Evolutionary conservation across 768 basidiomycete genomes (phyloP), one percentile per base, ranked within the genome.

Genomic region (Exidia glandulosa): DNA sequence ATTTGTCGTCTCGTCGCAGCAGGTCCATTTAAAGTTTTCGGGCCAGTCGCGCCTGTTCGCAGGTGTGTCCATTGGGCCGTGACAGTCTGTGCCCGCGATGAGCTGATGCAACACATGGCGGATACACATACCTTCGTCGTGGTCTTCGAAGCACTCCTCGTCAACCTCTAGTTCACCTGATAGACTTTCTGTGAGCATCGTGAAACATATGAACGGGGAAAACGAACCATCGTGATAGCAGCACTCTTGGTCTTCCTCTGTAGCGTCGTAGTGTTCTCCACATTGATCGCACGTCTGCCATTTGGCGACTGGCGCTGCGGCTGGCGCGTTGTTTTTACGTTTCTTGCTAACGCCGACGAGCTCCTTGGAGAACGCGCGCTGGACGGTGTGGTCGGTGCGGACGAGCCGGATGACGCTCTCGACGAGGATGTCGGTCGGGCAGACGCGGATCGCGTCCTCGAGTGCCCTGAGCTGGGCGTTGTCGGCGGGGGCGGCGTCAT

Each of bases 221-320:
- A n/a, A n/a, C n/a, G n/a, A n/a, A 81, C 82, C 81, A 47, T 78
- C 75, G 71, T 83, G 82, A 63, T 79, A 81, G 19, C 61, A 52
- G 61, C 81, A 84, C 60, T 79, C 78, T 2, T 69, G 72, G 3
- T 74, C 70, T 23, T 67, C 73, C 50, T 76, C 67, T 13, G 73
- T 72, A 47, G 72, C 68, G 61, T 82, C 80, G 62, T 73, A 81
- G 56, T 80, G 77, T 57, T 75, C 74, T 23, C 73, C 68, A 62
- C 82, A 83, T 61, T 78, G 77, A 5, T 60, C 68, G 63, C 82
- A 82, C 3, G 65, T 69, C 56, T 77, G 75, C 77, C 78, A 81
- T 71, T 70, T 36, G 72, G 66, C 62, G 25, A 32, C 31, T 34
- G 47, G n/a, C n/a, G n/a, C n/a, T n/a, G n/a, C n/a, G n/a, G n/a